Conservation (phyloP, 495 filamentous ascomycete species). For the Hypoxylon rickii region DNA sequence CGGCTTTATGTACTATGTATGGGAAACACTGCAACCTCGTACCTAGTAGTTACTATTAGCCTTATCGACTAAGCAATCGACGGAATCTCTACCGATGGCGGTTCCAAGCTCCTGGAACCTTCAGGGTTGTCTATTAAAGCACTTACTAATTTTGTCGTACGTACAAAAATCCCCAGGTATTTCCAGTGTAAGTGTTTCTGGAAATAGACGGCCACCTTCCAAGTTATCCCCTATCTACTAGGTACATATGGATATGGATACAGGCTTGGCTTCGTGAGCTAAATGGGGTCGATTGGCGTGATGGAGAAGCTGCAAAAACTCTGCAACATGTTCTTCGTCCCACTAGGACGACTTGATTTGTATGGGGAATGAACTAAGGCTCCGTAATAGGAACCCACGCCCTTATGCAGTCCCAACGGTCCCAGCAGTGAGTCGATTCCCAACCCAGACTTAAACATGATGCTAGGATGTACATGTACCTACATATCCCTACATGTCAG, state of each 20-base stretch:
- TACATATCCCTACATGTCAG: background rate
- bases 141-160: too few relatives aligned
- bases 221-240: background rate
- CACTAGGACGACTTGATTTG: slow-evolving; percentile 12
- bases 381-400: slow-evolving; percentile 20
- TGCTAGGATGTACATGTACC: background rate
- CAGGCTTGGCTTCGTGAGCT: slow-evolving; percentile 19
- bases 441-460: background rate
- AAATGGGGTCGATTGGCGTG: slow-evolving; percentile 7
- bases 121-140: too few relatives aligned
- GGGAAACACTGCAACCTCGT: background rate
- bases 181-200: too few relatives aligned
- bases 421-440: slow-evolving; percentile 6
- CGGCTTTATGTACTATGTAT: background rate
- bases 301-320: slow-evolving; percentile 25
- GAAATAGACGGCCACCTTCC: background rate
- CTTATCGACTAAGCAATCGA: background rate
- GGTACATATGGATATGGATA: too few relatives aligned
- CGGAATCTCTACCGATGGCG: slow-evolving; percentile 2
- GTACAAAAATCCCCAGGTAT: too few relatives aligned
- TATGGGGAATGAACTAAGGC: slow-evolving; percentile 1
- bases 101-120: slow-evolving; percentile 20
- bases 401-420: too few relatives aligned
- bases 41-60: background rate
- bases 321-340: slow-evolving; percentile 1